Conservation (phyloP, 768 basidiomycete species). For the Phaeotremella skinneri region DNA sequence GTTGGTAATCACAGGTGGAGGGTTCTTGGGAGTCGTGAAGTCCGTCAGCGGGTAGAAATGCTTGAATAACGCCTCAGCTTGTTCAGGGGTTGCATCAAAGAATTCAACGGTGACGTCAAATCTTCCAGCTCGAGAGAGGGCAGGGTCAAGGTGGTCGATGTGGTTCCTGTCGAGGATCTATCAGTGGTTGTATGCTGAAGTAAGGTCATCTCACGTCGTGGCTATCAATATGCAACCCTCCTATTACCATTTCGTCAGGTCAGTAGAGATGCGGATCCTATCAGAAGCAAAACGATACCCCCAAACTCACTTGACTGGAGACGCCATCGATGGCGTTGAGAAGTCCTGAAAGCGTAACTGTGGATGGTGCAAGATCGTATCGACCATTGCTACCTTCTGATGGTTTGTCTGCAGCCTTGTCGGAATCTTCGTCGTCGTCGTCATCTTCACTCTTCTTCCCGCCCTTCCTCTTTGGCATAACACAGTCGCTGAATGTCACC, state of each 20-base stretch:
- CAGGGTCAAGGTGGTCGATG: slow-evolving; percentile 78
- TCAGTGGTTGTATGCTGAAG: no score
- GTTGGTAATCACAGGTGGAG: not conserved
- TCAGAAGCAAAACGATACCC: slow-evolving; percentile 76
- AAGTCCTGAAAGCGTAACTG: slow-evolving; percentile 26
- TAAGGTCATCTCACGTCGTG: slow-evolving; percentile 53
- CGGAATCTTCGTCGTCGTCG: not conserved
- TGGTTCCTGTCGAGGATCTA: slow-evolving; percentile 62
- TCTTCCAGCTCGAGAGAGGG: slow-evolving; percentile 76
- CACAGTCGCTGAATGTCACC: slow-evolving; percentile 9
- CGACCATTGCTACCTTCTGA: not conserved
- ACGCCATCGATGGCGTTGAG: slow-evolving; percentile 6
- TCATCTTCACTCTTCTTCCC: not conserved
- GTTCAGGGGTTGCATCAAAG: slow-evolving; percentile 70
- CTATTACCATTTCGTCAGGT: slow-evolving; percentile 63
- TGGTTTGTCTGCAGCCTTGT: not conserved
- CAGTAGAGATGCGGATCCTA: not conserved
- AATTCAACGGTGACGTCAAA: slow-evolving; percentile 89
- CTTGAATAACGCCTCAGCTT: slow-evolving; percentile 24
- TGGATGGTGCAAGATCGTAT: slow-evolving; percentile 2
- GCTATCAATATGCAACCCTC: slow-evolving; percentile 84
- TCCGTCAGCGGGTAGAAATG: slow-evolving; percentile 20
- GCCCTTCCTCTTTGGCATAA: slow-evolving; percentile 5
- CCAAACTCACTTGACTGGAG: not conserved
- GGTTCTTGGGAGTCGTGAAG: not conserved